Percentiles rank a stretch among this genome's conserved stretches.
Conservation (phyloP, 352 stramenopile species). For the Aphanomyces stellatus region DNA sequence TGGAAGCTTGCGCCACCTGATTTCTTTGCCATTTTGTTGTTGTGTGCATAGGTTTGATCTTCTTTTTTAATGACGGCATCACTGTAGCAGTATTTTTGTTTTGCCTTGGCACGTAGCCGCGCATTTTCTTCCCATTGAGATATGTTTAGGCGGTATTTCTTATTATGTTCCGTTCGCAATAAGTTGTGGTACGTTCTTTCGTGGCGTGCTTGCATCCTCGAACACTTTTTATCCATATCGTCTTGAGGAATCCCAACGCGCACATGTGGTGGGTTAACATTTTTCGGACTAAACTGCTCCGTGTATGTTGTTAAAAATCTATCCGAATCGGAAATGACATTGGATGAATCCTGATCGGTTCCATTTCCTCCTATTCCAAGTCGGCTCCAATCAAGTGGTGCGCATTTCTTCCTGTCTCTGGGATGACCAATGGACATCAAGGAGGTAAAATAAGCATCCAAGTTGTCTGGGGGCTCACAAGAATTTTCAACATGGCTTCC, state of each 20-base stretch:
- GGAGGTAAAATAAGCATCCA: constrained; percentile 21
- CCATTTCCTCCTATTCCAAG: constrained; percentile 68
- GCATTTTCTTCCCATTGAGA: constrained; percentile 18
- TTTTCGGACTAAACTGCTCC: constrained; percentile 48
- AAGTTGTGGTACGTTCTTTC: constrained; percentile 31
- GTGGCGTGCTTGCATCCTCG: constrained; percentile 31
- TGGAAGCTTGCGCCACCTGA: constrained; percentile 55
- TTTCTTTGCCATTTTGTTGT: constrained; percentile 55
- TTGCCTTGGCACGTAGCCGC: constrained; percentile 20
- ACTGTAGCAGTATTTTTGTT: constrained; percentile 46
- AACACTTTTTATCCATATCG: constrained; percentile 30
- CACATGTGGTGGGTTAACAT: constrained; percentile 16
- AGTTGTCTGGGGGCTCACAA: constrained; percentile 7
- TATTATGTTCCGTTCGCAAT: constrained; percentile 17
- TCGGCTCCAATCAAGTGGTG: constrained; percentile 66
- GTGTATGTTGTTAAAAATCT: constrained; percentile 49
- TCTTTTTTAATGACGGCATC: constrained; percentile 54
- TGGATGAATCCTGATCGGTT: constrained; percentile 30
- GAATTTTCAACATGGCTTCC: constrained; percentile 37
- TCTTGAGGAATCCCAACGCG: constrained; percentile 33
- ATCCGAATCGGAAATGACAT: constrained; percentile 34
- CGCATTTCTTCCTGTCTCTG: constrained; percentile 11
- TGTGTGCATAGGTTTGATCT: constrained; percentile 35
- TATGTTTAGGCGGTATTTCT: neutral
- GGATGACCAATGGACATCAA: constrained; percentile 24